Evolutionary conservation across 176 grass and related monocot species (phyloP), one percentile per base, ranked within the genome.

Genomic region (Avena insularis): DNA sequence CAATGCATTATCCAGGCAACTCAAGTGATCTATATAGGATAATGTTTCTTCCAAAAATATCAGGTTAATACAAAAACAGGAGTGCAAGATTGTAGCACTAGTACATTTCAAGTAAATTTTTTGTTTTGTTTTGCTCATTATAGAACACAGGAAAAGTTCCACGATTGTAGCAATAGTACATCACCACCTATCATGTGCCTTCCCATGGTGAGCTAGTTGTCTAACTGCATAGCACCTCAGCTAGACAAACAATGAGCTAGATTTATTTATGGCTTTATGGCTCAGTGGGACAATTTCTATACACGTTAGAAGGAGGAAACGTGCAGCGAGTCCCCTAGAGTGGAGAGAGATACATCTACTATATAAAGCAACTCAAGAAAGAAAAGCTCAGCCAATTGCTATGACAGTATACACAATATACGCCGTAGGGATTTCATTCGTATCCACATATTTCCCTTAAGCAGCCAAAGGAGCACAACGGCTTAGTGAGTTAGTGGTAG

Each of bases 1-100:
- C 86, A 82, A 80, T 76, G 53, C 77, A 76, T 61, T 75, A 80
- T 74, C 79, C 71, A 45, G 75, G 77, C 9, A 87, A 64, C 45
- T 66, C 5, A 83, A 59, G 56, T 54, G 60, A 68, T 83, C 11
- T 82, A 21, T 61, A 57, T 75, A 56, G 83, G 23, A 80, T 71
- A 76, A 50, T 81, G 79, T 9, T 80, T 63, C 38, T 80, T 79
- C 56, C 35, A 47, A 62, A 47, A 80, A 47, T 23, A 27, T 2
- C 56, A 79, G 36, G 57, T 45, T 62, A 79, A 3, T 75, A 76
- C 9, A 81, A 83, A 16, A 71, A 72, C 2, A 62, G 1, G 0
- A 53, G 36, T 38, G 17, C 61, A 65, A n/a, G 0, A 79, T 19
- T 67, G 40, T 43, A 43, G 6, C 40, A 43, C 61, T 81, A 75